Percentiles rank a stretch among this genome's conserved stretches.
Conservation (phyloP, 768 basidiomycete species). For the Porphyrellus cyaneotinctus region DNA sequence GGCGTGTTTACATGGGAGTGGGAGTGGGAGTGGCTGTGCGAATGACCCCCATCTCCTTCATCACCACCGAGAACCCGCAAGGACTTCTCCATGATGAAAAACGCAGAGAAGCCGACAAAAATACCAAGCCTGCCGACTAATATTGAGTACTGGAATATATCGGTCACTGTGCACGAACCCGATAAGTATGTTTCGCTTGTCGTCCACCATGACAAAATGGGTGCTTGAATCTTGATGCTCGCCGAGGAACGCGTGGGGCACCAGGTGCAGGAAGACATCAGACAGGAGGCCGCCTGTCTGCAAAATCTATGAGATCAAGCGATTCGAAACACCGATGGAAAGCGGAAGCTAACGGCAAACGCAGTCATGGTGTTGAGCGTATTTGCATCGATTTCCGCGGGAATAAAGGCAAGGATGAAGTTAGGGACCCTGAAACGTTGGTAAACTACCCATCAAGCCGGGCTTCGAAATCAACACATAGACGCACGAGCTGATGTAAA, state of each 20-base stretch:
- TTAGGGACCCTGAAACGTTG: conserved; percentile 70
- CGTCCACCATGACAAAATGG: conserved; percentile 81
- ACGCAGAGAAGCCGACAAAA: conserved; percentile 82
- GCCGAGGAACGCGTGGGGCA: conserved; percentile 90
- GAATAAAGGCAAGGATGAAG: conserved; percentile 92
- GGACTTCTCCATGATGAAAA: conserved; percentile 93
- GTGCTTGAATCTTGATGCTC: conserved; percentile 72
- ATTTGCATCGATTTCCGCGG: conserved; percentile 76
- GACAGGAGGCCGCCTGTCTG: conserved; percentile 89
- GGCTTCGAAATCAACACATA: conserved; percentile 14
- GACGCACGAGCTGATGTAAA: conserved; percentile 94
- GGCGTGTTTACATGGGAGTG: conserved; percentile 43
- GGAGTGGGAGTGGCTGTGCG: conserved; percentile 54
- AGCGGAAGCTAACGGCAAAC: conserved; percentile 62
- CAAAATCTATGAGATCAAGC: conserved; percentile 17
- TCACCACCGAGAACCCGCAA: conserved; percentile 74
- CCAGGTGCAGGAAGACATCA: conserved; percentile 88
- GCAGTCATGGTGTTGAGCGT: conserved; percentile 94
- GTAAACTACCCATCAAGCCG: conserved; percentile 17
- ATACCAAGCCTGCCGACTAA: conserved; percentile 57
- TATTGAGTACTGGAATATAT: conserved; percentile 10
- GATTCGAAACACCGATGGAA: conserved; percentile 8
- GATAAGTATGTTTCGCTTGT: conserved; percentile 86
- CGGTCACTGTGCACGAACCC: conserved; percentile 49
- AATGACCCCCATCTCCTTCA: conserved; percentile 45